Percentiles rank a stretch among this genome's conserved stretches.
phyloP scores from a whole-genome alignment of 2,329 filamentous ascomycete species.

The Aspergillus caelatus region DNA sequence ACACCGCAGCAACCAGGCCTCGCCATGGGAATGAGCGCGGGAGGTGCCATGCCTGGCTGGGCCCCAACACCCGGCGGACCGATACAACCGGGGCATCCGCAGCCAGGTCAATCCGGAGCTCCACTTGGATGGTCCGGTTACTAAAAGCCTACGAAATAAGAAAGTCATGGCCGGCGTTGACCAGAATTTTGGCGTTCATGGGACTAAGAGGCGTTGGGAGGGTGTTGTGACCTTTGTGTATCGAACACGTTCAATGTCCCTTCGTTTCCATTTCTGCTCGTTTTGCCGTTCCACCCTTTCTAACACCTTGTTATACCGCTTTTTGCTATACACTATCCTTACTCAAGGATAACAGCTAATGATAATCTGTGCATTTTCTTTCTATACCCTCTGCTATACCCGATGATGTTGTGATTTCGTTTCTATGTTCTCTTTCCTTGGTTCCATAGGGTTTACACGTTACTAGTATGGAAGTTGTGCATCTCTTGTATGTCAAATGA shows the following conservation, averaged over 20 bases:
- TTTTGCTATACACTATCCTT: conserved; percentile 21
- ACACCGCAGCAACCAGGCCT: conserved; percentile 41
- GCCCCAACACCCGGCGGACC: conserved; percentile 35
- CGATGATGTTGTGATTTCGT: conserved; percentile 24
- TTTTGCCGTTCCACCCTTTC: conserved; percentile 3
- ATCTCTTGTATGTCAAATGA: conserved; percentile 21
- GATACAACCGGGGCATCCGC: conserved; percentile 42
- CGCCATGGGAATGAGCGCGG: conserved; percentile 39
- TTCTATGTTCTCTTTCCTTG: conserved; percentile 18
- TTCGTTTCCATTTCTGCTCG: neutral
- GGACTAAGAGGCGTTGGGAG: conserved; percentile 15
- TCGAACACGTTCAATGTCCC: neutral
- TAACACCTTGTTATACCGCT: conserved; percentile 11
- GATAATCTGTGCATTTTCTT: conserved; percentile 34
- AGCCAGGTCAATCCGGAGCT: conserved; percentile 41
- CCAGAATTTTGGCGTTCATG: conserved; percentile 27
- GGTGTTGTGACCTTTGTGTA: conserved; percentile 4
- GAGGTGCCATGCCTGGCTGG: conserved; percentile 41
- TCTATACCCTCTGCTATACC: conserved; percentile 43
- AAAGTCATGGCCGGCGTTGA: conserved; percentile 27
- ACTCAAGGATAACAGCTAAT: conserved; percentile 28
- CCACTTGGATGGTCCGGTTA: conserved; percentile 44
- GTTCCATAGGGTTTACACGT: conserved; percentile 19
- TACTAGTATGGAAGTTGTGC: conserved; percentile 20
- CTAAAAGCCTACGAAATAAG: conserved; percentile 20